These are phyloP conservation scores for Crithidia expoeki DNA, from an alignment of 208 protist genomes.

Conservation along the genomic window DNA sequence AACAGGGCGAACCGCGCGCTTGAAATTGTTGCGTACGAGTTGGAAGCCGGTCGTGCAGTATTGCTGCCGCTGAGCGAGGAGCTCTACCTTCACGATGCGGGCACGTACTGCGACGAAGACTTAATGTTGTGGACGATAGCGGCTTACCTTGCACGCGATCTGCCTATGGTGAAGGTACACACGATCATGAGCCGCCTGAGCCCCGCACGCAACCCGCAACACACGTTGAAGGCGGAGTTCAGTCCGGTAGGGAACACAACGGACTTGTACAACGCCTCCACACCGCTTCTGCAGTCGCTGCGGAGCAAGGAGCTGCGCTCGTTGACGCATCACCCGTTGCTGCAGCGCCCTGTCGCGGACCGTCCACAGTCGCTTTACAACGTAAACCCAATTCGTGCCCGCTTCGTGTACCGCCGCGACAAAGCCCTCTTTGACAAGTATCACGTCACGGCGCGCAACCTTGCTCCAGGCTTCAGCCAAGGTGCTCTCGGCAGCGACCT, in stretches of 20 bases:
- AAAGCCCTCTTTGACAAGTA: slow-evolving; percentile 90
- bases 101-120: slow-evolving; percentile 86
- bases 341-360: slow-evolving; percentile 64
- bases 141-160: slow-evolving; percentile 74
- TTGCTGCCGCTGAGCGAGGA: slow-evolving; percentile 80
- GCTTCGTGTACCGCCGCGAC: slow-evolving; percentile 88
- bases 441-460: slow-evolving; percentile 75
- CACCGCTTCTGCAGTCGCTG: slow-evolving; percentile 64
- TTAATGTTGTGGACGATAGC: slow-evolving; percentile 88
- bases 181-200: slow-evolving; percentile 62
- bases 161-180: slow-evolving; percentile 81
- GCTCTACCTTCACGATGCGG: slow-evolving; percentile 80
- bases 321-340: slow-evolving; percentile 54
- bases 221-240: slow-evolving; percentile 68
- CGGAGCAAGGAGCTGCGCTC: slow-evolving; percentile 73
- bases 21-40: slow-evolving; percentile 72
- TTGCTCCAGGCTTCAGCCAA: slow-evolving; percentile 84
- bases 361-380: slow-evolving; percentile 54
- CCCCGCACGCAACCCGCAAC: slow-evolving; percentile 65
- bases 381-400: slow-evolving; percentile 64
- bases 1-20: slow-evolving; percentile 49
- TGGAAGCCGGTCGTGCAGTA: slow-evolving; percentile 63
- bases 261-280: slow-evolving; percentile 61
- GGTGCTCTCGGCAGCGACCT: slow-evolving; percentile 74
- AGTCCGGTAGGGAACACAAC: slow-evolving; percentile 37